These are phyloP conservation scores for Nigrospora sphaerica DNA, from an alignment of 2,329 filamentous ascomycete species.

Conservation along the genomic window DNA sequence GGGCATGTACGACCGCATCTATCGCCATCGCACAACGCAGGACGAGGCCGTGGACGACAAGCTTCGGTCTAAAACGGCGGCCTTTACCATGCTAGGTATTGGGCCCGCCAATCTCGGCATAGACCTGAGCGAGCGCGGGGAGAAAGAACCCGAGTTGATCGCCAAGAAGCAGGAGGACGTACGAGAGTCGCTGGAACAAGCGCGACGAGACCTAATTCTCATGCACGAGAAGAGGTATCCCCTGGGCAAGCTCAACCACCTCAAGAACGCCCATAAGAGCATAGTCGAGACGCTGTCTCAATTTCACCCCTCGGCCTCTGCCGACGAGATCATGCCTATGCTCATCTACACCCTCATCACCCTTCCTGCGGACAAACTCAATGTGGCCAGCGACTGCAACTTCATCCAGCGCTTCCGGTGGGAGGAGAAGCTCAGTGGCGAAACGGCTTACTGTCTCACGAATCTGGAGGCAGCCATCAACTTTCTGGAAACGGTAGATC, in stretches of 20 bases:
- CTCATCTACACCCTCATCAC: conserved; percentile 95
- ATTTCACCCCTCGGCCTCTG: conserved; percentile 74
- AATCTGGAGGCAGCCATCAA: conserved; percentile 92
- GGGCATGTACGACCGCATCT: conserved; percentile 79
- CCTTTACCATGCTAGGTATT: conserved; percentile 85
- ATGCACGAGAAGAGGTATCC: conserved; percentile 89
- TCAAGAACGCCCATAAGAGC: conserved; percentile 84
- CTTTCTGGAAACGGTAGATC: conserved; percentile 90
- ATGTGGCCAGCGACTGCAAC: conserved; percentile 87
- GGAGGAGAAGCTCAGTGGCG: conserved; percentile 79
- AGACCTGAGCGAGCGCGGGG: conserved; percentile 53
- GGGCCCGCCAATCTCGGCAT: conserved; percentile 78
- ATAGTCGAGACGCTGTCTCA: conserved; percentile 80
- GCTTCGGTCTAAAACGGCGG: conserved; percentile 86
- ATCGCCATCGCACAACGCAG: conserved; percentile 82
- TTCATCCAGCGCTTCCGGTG: conserved; percentile 92
- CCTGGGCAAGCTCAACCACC: conserved; percentile 79
- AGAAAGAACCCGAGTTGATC: conserved; percentile 48
- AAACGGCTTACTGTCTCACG: conserved; percentile 92
- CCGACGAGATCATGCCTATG: conserved; percentile 94
- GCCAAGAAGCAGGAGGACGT: conserved; percentile 61
- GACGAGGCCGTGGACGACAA: conserved; percentile 95
- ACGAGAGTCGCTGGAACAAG: conserved; percentile 62
- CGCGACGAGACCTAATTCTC: conserved; percentile 61
- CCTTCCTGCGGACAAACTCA: conserved; percentile 74